phyloP scores from a whole-genome alignment of 2,329 filamentous ascomycete species.

The Blastomyces emzantsi region DNA sequence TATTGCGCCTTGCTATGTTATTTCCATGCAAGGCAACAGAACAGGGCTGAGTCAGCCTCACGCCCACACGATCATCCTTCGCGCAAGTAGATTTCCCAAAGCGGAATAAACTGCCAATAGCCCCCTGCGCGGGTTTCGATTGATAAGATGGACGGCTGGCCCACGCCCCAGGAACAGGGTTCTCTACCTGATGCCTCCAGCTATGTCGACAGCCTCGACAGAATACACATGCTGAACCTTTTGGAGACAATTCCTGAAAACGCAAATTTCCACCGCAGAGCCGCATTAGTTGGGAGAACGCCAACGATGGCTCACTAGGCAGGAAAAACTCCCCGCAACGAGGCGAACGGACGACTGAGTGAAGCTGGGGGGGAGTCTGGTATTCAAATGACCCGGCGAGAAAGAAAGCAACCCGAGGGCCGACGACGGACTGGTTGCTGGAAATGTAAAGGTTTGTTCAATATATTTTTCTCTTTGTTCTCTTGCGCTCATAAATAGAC shows the following conservation, averaged over 20 bases:
- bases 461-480: neutral
- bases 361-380: neutral
- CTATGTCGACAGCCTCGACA: neutral
- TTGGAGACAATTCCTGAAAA: neutral
- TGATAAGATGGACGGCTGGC: neutral
- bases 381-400: slow-evolving; percentile 12
- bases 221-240: neutral
- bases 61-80: neutral
- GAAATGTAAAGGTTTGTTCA: slow-evolving; percentile 21
- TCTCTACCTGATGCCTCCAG: neutral
- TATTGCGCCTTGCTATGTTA: neutral
- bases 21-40: neutral
- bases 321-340: neutral
- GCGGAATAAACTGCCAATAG: neutral
- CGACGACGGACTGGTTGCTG: slow-evolving; percentile 23
- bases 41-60: neutral
- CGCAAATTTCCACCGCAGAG: neutral
- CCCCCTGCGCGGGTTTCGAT: neutral
- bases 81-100: neutral
- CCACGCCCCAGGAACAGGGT: neutral
- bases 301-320: neutral
- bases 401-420: slow-evolving; percentile 16
- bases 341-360: neutral
- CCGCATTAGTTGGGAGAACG: neutral
- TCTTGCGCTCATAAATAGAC: neutral